phyloP scores from a whole-genome alignment of 106 monocot genomes.

The Apostasia shenzhenica region DNA sequence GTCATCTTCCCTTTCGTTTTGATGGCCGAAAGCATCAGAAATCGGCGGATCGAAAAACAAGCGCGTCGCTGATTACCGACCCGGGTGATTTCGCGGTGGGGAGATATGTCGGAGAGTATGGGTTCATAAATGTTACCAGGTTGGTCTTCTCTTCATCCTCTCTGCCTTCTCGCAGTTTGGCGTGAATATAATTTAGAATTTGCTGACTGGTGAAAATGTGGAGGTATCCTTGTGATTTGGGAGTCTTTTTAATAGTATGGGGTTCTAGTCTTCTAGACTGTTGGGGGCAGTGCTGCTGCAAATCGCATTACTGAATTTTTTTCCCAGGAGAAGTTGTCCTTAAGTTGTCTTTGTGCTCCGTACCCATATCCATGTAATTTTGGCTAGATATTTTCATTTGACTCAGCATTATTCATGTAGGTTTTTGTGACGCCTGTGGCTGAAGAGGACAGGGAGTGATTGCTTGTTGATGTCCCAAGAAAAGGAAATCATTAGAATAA shows the following conservation, averaged over 20 bases:
- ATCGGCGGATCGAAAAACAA: background rate
- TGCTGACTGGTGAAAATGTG: background rate
- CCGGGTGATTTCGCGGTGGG: conserved; percentile 82
- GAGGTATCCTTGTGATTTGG: background rate
- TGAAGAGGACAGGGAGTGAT: no score
- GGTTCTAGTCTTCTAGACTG: no score
- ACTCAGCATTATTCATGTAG: no score
- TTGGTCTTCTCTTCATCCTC: background rate
- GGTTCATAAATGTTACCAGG: conserved; percentile 98
- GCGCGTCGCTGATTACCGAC: conserved; percentile 51
- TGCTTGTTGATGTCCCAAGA: no score
- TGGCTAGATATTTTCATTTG: no score
- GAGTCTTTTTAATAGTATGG: background rate
- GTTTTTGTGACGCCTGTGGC: no score
- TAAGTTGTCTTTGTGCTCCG: no score
- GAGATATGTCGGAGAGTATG: conserved; percentile 82
- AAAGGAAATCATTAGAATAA: no score
- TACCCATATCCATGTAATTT: no score
- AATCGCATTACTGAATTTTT: no score
- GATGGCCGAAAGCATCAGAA: background rate
- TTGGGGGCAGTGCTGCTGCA: no score
- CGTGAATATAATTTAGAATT: background rate
- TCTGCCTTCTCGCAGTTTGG: conserved; percentile 2
- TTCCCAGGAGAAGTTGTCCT: no score
- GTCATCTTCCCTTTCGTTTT: background rate